Percentiles rank a stretch among this genome's conserved stretches.
Evolutionary conservation across 768 basidiomycete species (phyloP).

Genomic region (Lactifluus rugatus): DNA sequence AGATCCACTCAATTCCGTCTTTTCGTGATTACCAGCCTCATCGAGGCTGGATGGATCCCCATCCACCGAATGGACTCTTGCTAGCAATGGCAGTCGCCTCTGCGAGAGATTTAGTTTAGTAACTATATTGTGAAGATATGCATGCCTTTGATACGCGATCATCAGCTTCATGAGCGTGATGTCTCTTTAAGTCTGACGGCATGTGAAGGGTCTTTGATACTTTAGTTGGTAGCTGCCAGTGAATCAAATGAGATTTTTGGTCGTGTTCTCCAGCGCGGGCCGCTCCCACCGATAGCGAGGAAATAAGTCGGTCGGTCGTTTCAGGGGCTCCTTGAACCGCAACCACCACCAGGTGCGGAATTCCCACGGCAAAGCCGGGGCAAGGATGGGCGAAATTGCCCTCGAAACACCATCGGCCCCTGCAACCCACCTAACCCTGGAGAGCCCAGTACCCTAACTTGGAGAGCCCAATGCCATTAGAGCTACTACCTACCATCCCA

Average conservation of each 20-base stretch:
- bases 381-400: too few species aligned
- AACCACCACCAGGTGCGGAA: too few species aligned
- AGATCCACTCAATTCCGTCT: background rate
- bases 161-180: background rate
- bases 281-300: background rate
- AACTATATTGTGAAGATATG: background rate
- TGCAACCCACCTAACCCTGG: too few species aligned
- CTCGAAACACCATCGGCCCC: too few species aligned
- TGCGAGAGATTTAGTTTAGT: background rate
- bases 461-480: too few species aligned
- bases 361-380: too few species aligned
- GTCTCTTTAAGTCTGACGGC: constrained; percentile 7
- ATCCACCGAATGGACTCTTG: background rate
- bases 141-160: constrained; percentile 1
- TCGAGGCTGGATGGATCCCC: background rate
- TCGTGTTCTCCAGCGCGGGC: background rate
- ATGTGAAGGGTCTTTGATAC: too few species aligned
- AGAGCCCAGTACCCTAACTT: too few species aligned
- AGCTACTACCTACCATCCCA: too few species aligned
- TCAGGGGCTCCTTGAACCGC: too few species aligned
- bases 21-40: background rate
- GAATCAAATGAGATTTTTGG: background rate
- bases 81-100: background rate
- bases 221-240: too few species aligned
- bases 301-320: too few species aligned